Base-by-base conservation (phyloP, 73 alveolate genomes). In the Blepharisma stoltei region DNA sequence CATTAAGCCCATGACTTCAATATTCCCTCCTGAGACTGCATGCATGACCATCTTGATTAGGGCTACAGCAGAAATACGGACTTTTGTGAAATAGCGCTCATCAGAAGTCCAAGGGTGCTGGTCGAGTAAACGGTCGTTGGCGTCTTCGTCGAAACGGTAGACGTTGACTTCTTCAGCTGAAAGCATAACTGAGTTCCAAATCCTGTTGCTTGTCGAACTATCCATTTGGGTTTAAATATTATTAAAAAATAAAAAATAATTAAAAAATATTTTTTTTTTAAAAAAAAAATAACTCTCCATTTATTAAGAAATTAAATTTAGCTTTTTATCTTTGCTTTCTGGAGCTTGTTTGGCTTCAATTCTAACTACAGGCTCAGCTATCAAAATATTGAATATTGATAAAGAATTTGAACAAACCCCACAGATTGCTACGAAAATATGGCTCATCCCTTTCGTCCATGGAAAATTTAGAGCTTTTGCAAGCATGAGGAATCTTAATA, bases 1-100 rank as follows among this genome's bases (percentile, higher is more conserved):
- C 97, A 94, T 90, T 6, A 95, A 85, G 27, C 99, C 99, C 99
- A 95, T 95, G 76, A 95, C 98, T 54, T 93, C 78, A 41, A 92
- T 81, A 55, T 89, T 89, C 9, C 97, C 99, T 7, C 97, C 96
- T 67, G 95, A 55, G 81, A 90, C 88, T 38, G 98, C 97, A 78
- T 95, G 99, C 93, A 89, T 93, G 60, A 95, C 95, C 94, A 95
- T 95, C 81, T 95, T 95, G 67, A 95, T 89, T 66, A 93, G 86
- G 9, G 99, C 99, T 45, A 85, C 91, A 6, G 92, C 84, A 18
- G 97, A 88, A 7, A 94, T 89, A 83, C 82, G 86, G 73, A 89
- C 93, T 45, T 76, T 87, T 89, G 91, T 81, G 81, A 93, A 93
- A 83, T 88, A 91, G 55, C 76, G 81, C 21, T 91, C 92, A 53